A percentile compares a stretch with the other conserved stretches of the same genome.
phyloP scores from a whole-genome alignment of 108 stramenopile genomes.

The Skeletonema marinoi region DNA sequence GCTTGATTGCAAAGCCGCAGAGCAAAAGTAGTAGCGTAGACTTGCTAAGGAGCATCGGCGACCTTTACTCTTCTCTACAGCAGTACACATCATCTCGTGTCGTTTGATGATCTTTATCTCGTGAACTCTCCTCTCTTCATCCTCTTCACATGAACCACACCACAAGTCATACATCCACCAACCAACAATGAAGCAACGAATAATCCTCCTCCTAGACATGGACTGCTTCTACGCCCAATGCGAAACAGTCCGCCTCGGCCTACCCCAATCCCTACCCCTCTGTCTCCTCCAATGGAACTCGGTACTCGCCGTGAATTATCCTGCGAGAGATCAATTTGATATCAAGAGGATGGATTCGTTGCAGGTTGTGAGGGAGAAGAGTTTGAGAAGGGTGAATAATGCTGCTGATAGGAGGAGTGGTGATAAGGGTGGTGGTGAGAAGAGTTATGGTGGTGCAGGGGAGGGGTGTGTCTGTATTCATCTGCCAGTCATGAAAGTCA shows the following conservation, averaged over 20 bases:
- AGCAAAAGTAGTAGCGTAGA: no score
- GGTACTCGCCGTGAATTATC: constrained; percentile 84
- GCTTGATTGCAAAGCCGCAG: no score
- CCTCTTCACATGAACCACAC: neutral
- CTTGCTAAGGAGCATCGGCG: no score
- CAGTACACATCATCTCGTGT: no score
- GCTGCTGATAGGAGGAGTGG: neutral
- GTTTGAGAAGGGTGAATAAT: neutral
- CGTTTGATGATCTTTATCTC: no score
- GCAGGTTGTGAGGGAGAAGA: constrained; percentile 62
- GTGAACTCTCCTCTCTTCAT: no score
- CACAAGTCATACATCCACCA: neutral
- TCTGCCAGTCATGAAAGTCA: constrained; percentile 48
- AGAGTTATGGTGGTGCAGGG: constrained; percentile 6
- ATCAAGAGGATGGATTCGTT: constrained; percentile 80
- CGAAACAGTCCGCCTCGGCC: constrained; percentile 78
- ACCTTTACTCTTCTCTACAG: no score
- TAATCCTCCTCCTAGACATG: constrained; percentile 84
- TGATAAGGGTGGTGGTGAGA: neutral
- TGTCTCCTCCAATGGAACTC: constrained; percentile 85
- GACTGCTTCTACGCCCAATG: constrained; percentile 92
- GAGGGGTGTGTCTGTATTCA: constrained; percentile 54
- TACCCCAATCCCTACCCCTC: constrained; percentile 49
- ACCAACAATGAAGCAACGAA: constrained; percentile 35
- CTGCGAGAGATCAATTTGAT: constrained; percentile 63